Base-by-base conservation (phyloP, 2,329 filamentous ascomycete species). In the Colletotrichum lindemuthianum region DNA sequence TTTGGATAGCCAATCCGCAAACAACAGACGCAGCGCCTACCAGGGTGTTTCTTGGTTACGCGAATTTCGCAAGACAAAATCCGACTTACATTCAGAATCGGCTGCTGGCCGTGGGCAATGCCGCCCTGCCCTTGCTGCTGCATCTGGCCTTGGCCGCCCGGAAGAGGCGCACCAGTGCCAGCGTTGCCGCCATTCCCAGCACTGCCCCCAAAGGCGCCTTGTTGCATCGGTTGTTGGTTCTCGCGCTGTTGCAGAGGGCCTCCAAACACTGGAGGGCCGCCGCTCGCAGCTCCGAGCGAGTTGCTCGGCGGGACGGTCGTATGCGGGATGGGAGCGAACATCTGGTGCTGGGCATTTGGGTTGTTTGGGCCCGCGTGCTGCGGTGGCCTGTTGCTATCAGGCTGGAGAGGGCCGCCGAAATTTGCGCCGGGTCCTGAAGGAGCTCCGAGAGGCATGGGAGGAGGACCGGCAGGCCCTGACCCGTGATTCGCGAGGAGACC, bases 401-500 rank as follows among this genome's bases (percentile, higher is more conserved):
- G 76, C 69, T 85, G 84, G 49, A 87, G 76, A 55, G 86, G 82
- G 2, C 84, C 85, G 55, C 85, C 84, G 69, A 88, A 89, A 58
- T 75, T 78, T 64, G 78, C 77, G 63, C 82, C 76, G 45, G 85
- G 77, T 13, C 81, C 83, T 2, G 85, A 76, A n/a, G 84, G 81
- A 43, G 79, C 84, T 63, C 84, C 83, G 47, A 86, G 76, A 51
- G 84, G 78, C 51, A 84, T 84, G 41, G 83, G 77, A 34, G 85
- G 82, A 41, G 85, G 82, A 41, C 82, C 80, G 39, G 85, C 85
- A 39, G 86, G 84, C 57, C 89, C 88, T 44, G 86, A 84, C 56
- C 89, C 88, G 70, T 93, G 88, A 69, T 89, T 92, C 8, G 90
- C 87, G 43, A 98, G 86, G 40, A 98, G 84, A 8, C 95, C 95